phyloP scores from a whole-genome alignment of 768 basidiomycete genomes.

The Amanita inopinata region DNA sequence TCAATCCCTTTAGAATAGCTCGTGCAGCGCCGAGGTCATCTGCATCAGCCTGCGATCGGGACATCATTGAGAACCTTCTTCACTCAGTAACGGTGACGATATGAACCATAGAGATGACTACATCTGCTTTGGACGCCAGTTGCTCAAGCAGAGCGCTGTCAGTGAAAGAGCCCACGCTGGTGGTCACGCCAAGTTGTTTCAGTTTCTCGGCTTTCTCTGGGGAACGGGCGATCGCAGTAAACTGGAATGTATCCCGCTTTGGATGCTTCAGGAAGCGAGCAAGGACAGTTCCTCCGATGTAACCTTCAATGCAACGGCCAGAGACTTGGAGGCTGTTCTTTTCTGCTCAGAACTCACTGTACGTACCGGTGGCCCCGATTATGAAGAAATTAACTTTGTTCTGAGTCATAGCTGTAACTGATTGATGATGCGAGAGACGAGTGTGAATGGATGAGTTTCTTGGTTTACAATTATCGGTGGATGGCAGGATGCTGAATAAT shows the following conservation, averaged over 20 bases:
- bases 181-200: conserved; percentile 23
- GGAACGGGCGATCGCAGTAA: conserved; percentile 37
- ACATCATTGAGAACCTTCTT: not conserved
- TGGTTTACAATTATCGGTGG: too few species aligned
- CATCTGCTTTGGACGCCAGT: conserved; percentile 33
- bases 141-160: conserved; percentile 29
- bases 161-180: conserved; percentile 30
- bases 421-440: not conserved
- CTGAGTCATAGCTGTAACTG: not conserved
- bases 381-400: conserved; percentile 22
- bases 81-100: not conserved
- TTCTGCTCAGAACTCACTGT: not conserved
- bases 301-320: conserved; percentile 27
- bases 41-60: conserved; percentile 23
- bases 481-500: too few species aligned
- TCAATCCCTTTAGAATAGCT: conserved; percentile 29
- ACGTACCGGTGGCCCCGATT: conserved; percentile 34
- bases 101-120: conserved; percentile 34
- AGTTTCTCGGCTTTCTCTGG: conserved; percentile 27
- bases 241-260: conserved; percentile 28
- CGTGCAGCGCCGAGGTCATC: conserved; percentile 28
- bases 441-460: not conserved
- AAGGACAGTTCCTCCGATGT: conserved; percentile 48
- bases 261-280: conserved; percentile 35
- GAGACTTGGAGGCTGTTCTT: not conserved